A percentile compares a stretch with the other conserved stretches of the same genome.
Evolutionary conservation across 2,329 filamentous ascomycete genomes (phyloP).

Genomic region (Cladophialophora immunda): DNA sequence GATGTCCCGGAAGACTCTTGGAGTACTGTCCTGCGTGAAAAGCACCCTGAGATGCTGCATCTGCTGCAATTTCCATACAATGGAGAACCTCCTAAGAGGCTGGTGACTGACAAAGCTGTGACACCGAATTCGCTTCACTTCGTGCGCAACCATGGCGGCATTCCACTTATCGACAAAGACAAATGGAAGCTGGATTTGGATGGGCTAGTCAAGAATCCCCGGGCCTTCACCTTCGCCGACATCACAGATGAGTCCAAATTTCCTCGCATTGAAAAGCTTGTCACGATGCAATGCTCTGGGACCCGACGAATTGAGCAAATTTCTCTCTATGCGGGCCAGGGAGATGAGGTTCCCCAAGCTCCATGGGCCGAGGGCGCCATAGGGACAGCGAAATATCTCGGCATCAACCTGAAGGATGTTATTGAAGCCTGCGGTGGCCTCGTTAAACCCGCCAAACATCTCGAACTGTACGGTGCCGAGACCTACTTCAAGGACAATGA

Average conservation of each 20-base stretch:
- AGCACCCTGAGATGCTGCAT: constrained; percentile 65
- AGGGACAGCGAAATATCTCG: constrained; percentile 69
- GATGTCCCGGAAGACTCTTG: constrained; percentile 66
- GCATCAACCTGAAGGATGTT: constrained; percentile 72
- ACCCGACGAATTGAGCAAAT: constrained; percentile 76
- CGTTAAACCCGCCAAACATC: constrained; percentile 62
- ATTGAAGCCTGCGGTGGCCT: constrained; percentile 75
- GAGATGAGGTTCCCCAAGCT: constrained; percentile 64
- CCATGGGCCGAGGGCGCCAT: constrained; percentile 74
- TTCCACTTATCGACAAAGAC: constrained; percentile 69
- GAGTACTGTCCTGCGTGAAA: constrained; percentile 64
- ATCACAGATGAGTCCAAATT: constrained; percentile 63
- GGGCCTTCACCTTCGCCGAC: constrained; percentile 51
- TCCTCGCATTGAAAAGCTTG: constrained; percentile 60
- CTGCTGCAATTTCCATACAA: constrained; percentile 71
- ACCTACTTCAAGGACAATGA: constrained; percentile 73
- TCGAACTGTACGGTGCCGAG: constrained; percentile 74
- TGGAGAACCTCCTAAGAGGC: constrained; percentile 67
- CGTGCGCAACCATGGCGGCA: constrained; percentile 75
- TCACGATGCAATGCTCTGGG: constrained; percentile 73
- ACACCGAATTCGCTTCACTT: constrained; percentile 71
- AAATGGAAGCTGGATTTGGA: constrained; percentile 58
- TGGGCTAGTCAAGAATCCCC: constrained; percentile 57
- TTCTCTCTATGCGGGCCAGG: constrained; percentile 69
- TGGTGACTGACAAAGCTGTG: constrained; percentile 50